Evolutionary conservation across 164 flowering plant genomes (phyloP).

Genomic region (Magnolia sinica): DNA sequence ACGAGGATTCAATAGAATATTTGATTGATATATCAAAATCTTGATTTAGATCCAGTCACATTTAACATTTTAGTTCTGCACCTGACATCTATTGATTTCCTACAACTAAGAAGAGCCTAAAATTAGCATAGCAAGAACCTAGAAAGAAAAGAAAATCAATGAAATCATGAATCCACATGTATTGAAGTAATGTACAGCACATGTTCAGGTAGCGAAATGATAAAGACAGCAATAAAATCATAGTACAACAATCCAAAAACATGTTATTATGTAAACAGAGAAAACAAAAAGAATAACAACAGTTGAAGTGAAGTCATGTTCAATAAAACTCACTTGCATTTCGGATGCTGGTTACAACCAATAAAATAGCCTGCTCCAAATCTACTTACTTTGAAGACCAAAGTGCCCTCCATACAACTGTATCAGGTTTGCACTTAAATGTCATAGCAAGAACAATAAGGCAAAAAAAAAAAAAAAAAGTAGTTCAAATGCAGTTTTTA

Average conservation of each 20-base stretch:
- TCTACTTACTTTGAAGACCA: slow-evolving; percentile 82
- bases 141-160: too few species aligned
- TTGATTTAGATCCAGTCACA: not conserved
- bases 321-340: slow-evolving; percentile 79
- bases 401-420: slow-evolving; percentile 78
- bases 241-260: not conserved
- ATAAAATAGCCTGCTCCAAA: slow-evolving; percentile 90
- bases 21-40: not conserved
- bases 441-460: not conserved
- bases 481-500: not conserved
- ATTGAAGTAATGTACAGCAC: not conserved
- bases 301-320: not conserved
- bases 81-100: not conserved
- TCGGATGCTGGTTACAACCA: slow-evolving; percentile 93
- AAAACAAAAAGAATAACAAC: not conserved
- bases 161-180: not conserved
- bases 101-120: not conserved
- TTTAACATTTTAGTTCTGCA: not conserved
- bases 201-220: not conserved
- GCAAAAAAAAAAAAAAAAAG: not conserved
- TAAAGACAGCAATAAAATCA: not conserved
- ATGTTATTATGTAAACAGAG: not conserved
- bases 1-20: not conserved
- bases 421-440: slow-evolving; percentile 3
- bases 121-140: not conserved